These are phyloP conservation scores for Penicillium griseofulvum DNA, from an alignment of 2,329 filamentous ascomycete genomes.

Conservation along the genomic window DNA sequence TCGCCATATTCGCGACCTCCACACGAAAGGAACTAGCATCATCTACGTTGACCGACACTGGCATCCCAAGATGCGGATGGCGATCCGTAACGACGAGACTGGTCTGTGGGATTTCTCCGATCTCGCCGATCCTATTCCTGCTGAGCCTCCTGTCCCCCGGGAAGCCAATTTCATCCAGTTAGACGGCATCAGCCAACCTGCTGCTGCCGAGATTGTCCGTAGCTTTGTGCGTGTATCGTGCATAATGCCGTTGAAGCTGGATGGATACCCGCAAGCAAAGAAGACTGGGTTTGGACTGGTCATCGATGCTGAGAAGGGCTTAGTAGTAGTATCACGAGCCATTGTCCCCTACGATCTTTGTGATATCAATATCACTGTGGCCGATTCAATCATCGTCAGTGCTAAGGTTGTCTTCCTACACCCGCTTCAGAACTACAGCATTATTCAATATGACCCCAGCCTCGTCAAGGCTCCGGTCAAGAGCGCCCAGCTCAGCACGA, in stretches of 20 bases:
- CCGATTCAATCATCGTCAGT: conserved; percentile 91
- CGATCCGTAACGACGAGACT: conserved; percentile 81
- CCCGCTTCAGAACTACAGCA: conserved; percentile 92
- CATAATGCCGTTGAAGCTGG: conserved; percentile 90
- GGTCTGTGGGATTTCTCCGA: conserved; percentile 95
- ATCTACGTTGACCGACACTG: conserved; percentile 93
- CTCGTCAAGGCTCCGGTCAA: conserved; percentile 92
- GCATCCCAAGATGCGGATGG: conserved; percentile 91
- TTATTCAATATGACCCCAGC: conserved; percentile 89
- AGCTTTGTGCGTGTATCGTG: conserved; percentile 94
- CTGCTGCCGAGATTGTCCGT: conserved; percentile 87
- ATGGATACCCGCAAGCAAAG: conserved; percentile 92
- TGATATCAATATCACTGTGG: conserved; percentile 93
- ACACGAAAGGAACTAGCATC: conserved; percentile 90
- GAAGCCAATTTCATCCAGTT: conserved; percentile 91
- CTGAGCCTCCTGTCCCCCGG: conserved; percentile 66
- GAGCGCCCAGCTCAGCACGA: conserved; percentile 77
- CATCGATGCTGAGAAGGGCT: conserved; percentile 93
- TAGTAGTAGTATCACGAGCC: conserved; percentile 90
- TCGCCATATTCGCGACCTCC: conserved; percentile 90
- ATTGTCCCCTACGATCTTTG: conserved; percentile 96
- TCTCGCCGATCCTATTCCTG: conserved; percentile 75
- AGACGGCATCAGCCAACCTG: conserved; percentile 80
- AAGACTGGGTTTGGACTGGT: conserved; percentile 96
- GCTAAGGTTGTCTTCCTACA: conserved; percentile 95